Base-by-base conservation (phyloP, 805 yeast species). In the Saccharomycopsis amapae region DNA sequence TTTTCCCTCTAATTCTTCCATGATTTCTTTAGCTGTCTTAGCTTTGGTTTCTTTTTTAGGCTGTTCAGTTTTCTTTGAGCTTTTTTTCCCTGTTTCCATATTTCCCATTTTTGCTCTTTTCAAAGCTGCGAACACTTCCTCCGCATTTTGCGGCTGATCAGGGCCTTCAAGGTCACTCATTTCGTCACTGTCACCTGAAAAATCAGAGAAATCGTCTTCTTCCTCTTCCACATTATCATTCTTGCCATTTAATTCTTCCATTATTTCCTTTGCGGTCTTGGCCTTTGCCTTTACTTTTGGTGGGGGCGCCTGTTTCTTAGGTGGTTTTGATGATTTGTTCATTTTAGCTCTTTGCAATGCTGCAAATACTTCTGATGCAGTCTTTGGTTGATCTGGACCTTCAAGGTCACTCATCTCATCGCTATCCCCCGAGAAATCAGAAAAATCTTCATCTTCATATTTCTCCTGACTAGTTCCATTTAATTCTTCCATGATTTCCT, bases 361-460 rank as follows among this genome's bases (percentile, higher is more conserved):
- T 2, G 64, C 70, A 69, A 67, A 67, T 1, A 73, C 73, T 39
- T 69, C 73, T 38, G 62, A 72, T 1, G 61, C 69, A 10, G 66
- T 62, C 52, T 62, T 62, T 9, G 62, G 62, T 40, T 56, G 61
- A 24, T 57, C 56, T 7, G 41, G 40, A 9, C 50, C 53, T 36
- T 50, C 50, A 9, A 50, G 25, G 17, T 50, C 53, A 36, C 45
- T 46, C 23, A 50, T 12, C 7, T 59, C 65, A 12, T 56, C 56
- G 22, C 48, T 45, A 34, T 60, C 62, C 19, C 62, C 55, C 32
- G 50, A 49, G 30, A 49, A 49, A 30, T 65, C 64, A 59, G 63
- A 61, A 18, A 55, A 63, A 23, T 38, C 41, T 6, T 24, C 33
- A 38, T 22, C 41, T 23, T 38, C 32, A 5, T 56, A 61, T 3